Base-by-base conservation (phyloP, 2,329 filamentous ascomycete species). In the Diplocarpon rosae region DNA sequence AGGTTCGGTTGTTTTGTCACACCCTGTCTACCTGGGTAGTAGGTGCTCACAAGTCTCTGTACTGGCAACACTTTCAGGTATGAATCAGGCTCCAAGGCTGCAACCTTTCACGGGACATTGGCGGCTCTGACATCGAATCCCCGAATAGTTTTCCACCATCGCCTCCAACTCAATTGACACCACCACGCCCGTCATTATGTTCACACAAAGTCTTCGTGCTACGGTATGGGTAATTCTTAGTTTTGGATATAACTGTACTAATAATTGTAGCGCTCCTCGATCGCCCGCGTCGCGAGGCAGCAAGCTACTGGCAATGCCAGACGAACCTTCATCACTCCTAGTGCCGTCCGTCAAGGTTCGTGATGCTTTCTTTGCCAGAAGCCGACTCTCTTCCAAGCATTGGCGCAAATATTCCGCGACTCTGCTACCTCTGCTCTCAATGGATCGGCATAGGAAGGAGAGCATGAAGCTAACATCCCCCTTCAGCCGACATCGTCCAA, bases 401-500 rank as follows among this genome's bases (percentile, higher is more conserved):
- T n/a, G 11, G 39, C 47, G 49, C 55, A 58, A 55, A 55, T 41
- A 44, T 32, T 28, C 37, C 39, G 11, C n/a, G 9, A 10, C 64
- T 96, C 92, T 24, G 20, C 20, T 24, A 3, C 7, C 20, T 24
- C 20, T 24, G 20, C 20, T 24, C 20, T 24, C 4, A 7, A 24
- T 24, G 4, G 7, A 3, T 24, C 20, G 20, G 20, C 7, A 24
- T 24, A 3, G 3, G 20, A 7, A 24, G 7, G 20, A 24, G 7
- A 7, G 20, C 20, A 24, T 14, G n/a, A 39, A 47, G 49, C 55
- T 59, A 55, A 56, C 42, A 45, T 32, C 28, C 37, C 39, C 33
- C 33, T 4, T 16, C 64, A 96, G 92, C 86, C 79, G 92, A 98
- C 69, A 80, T 95, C 62, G 86, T 98, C 60, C 92, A 96, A 71